phyloP scores from a whole-genome alignment of 345 rosid species.

The Arabidopsis suecica region DNA sequence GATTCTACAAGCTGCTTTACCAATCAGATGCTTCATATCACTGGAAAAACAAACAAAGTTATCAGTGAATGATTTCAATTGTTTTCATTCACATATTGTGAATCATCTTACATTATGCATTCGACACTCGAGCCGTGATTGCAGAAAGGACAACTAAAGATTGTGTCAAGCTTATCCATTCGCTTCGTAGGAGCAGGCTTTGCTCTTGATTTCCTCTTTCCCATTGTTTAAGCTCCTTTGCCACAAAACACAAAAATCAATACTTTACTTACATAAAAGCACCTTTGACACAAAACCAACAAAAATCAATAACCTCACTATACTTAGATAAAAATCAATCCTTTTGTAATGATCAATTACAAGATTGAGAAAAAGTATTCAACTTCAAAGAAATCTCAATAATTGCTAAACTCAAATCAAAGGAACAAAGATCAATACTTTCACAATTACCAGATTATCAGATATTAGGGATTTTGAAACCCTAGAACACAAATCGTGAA shows the following conservation, averaged over 20 bases:
- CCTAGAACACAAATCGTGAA: slow-evolving; percentile 4
- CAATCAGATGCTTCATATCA: slow-evolving; percentile 87
- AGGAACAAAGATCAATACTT: neutral
- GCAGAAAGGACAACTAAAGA: slow-evolving; percentile 96
- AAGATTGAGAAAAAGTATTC: neutral
- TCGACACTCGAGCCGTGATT: slow-evolving; percentile 94
- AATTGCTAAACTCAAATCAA: neutral
- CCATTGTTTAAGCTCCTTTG: slow-evolving; percentile 54
- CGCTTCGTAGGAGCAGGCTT: slow-evolving; percentile 94
- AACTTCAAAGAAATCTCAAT: neutral
- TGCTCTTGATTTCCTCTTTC: slow-evolving; percentile 95
- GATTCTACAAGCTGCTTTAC: slow-evolving; percentile 78
- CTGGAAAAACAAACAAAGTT: slow-evolving; percentile 49
- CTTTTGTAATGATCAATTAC: neutral
- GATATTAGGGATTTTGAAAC: neutral
- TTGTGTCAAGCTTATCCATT: slow-evolving; percentile 93
- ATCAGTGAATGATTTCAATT: neutral
- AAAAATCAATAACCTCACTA: no score
- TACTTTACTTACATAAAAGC: no score
- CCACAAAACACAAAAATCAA: no score
- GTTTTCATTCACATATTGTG: neutral
- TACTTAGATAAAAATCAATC: neutral
- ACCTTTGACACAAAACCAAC: no score
- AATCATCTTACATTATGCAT: slow-evolving; percentile 65
- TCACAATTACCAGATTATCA: neutral